phyloP scores from a whole-genome alignment of 2,329 filamentous ascomycete genomes.

The Immersiporthe knoxdaviesiana region DNA sequence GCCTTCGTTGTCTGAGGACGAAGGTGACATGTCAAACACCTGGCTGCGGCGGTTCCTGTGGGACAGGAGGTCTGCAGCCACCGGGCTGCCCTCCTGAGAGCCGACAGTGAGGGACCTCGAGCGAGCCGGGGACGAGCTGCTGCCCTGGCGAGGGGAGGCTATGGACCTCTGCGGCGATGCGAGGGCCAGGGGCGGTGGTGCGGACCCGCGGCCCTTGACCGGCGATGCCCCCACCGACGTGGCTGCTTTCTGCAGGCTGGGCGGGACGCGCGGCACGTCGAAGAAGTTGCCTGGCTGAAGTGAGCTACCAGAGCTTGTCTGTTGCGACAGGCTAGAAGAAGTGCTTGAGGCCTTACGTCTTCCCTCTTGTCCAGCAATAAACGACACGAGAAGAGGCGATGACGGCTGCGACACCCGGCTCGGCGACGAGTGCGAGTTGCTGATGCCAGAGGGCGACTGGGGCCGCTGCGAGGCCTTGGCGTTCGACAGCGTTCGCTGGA shows the following conservation, averaged over 20 bases:
- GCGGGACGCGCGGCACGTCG: constrained; percentile 68
- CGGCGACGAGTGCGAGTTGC: constrained; percentile 82
- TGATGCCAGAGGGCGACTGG: constrained; percentile 80
- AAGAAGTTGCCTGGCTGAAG: constrained; percentile 73
- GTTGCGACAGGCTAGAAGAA: constrained; percentile 80
- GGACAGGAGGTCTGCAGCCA: constrained; percentile 67
- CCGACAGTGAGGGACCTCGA: constrained; percentile 90
- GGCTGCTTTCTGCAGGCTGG: constrained; percentile 63
- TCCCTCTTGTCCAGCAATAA: constrained; percentile 82
- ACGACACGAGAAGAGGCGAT: constrained; percentile 93
- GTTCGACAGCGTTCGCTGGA: constrained; percentile 82
- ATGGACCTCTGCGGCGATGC: constrained; percentile 66
- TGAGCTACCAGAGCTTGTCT: constrained; percentile 60
- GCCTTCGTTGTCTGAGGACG: constrained; percentile 96
- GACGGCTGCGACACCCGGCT: constrained; percentile 79
- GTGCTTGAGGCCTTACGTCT: constrained; percentile 91
- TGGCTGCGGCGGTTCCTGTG: constrained; percentile 92
- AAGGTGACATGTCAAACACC: constrained; percentile 94
- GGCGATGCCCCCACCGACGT: constrained; percentile 60
- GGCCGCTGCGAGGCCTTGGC: constrained; percentile 79
- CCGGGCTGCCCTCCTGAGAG: constrained; percentile 86
- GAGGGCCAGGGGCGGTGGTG: constrained; percentile 51
- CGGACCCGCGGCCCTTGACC: constrained; percentile 56
- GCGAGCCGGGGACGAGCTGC: constrained; percentile 66
- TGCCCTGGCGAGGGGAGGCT: constrained; percentile 62